A percentile compares a stretch with the other conserved stretches of the same genome.
Conservation (phyloP, 208 protist species). For the Willaertia magna region DNA sequence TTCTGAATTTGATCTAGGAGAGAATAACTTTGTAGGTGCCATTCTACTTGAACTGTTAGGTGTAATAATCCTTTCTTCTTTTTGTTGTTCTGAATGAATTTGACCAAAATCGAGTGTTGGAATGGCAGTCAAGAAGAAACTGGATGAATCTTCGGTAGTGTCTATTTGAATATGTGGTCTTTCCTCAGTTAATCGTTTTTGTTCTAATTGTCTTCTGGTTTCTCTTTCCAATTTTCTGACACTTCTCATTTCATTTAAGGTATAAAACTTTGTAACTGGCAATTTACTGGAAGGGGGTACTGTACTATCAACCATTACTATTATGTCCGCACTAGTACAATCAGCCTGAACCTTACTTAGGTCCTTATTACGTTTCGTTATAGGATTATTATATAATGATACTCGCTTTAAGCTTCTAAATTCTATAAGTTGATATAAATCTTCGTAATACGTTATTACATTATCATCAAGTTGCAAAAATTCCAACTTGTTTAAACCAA, state of each 20-base stretch:
- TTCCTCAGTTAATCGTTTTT: neutral
- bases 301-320: neutral
- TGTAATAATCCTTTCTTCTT: neutral
- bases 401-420: neutral
- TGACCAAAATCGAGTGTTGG: neutral
- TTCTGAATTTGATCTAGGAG: neutral
- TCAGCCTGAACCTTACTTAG: no score
- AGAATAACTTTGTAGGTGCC: neutral
- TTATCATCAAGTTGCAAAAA: neutral
- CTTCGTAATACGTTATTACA: neutral
- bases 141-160: neutral
- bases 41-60: neutral
- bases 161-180: no score
- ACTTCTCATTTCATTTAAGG: no score
- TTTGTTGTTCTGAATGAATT: neutral
- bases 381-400: neutral
- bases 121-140: neutral
- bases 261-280: neutral
- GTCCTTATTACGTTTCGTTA: neutral
- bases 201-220: no score
- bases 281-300: neutral
- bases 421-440: neutral
- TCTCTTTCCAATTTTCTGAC: no score
- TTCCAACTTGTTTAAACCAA: neutral
- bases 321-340: no score